Percentiles rank a stretch among this genome's conserved stretches.
These are phyloP conservation scores for Nemania sp. DNA, from an alignment of 2,329 filamentous ascomycete genomes.

Conservation along the genomic window DNA sequence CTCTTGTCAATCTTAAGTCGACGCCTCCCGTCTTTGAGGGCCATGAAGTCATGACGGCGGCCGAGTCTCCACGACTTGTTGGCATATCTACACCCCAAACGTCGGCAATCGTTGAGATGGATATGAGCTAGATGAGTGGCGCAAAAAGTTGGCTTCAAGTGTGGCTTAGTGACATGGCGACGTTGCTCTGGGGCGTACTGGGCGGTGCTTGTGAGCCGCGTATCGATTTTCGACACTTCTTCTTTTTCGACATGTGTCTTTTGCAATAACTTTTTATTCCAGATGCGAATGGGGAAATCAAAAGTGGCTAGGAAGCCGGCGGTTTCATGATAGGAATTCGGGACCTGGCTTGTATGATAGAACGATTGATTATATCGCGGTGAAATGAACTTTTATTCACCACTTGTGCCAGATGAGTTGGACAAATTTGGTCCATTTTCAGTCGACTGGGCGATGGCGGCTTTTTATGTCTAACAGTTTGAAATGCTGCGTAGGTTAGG, in stretches of 20 bases:
- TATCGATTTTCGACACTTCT: slow-evolving; percentile 27
- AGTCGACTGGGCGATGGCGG: slow-evolving; percentile 11
- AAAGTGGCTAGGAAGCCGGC: slow-evolving; percentile 23
- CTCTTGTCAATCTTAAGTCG: slow-evolving; percentile 61
- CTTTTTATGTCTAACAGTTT: slow-evolving; percentile 27
- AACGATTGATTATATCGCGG: too few relatives aligned
- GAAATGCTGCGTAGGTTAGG: slow-evolving; percentile 26
- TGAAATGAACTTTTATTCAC: too few relatives aligned
- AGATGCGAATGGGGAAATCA: slow-evolving; percentile 29
- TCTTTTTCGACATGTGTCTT: slow-evolving; percentile 24
- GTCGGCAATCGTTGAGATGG: slow-evolving; percentile 44
- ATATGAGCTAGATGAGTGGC: slow-evolving; percentile 44
- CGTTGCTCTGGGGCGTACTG: slow-evolving; percentile 29
- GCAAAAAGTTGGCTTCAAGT: slow-evolving; percentile 30
- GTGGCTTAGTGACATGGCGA: slow-evolving; percentile 31
- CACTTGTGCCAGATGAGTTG: slow-evolving; percentile 10
- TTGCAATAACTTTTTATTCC: slow-evolving; percentile 23
- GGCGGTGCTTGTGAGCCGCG: slow-evolving; percentile 31
- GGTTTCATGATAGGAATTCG: slow-evolving; percentile 22
- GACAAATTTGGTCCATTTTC: not conserved
- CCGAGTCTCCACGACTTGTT: slow-evolving; percentile 48
- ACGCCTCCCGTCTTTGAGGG: slow-evolving; percentile 64
- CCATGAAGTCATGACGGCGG: slow-evolving; percentile 52
- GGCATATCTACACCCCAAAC: slow-evolving; percentile 33
- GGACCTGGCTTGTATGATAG: slow-evolving; percentile 28